A percentile compares a stretch with the other conserved stretches of the same genome.
Evolutionary conservation across 192 early-diverging fungal genomes (phyloP).

Genomic region (Backusella liffmaniae): DNA sequence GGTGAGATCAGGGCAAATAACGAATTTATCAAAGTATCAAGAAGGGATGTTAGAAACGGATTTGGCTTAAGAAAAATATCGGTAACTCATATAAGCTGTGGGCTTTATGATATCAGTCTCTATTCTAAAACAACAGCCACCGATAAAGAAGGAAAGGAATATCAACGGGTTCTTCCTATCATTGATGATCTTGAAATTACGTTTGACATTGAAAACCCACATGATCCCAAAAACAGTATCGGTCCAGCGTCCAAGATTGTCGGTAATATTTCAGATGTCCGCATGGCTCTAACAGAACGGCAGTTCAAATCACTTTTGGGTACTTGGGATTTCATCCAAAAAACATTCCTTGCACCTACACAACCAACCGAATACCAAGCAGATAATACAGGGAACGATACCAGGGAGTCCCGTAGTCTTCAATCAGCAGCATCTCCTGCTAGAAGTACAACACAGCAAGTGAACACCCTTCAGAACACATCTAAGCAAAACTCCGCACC

Average conservation of each 20-base stretch:
- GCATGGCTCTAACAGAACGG: slow-evolving; percentile 16
- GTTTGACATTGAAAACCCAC: slow-evolving; percentile 46
- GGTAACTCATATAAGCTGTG: slow-evolving; percentile 58
- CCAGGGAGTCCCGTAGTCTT: not conserved
- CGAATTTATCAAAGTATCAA: slow-evolving; percentile 42
- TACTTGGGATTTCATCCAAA: slow-evolving; percentile 8
- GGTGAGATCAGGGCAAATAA: slow-evolving; percentile 74
- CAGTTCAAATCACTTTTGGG: slow-evolving; percentile 19
- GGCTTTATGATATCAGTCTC: slow-evolving; percentile 52
- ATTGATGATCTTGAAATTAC: slow-evolving; percentile 70
- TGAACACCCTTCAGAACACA: not conserved
- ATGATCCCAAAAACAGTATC: slow-evolving; percentile 28
- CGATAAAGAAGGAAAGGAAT: not conserved
- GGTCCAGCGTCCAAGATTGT: slow-evolving; percentile 21
- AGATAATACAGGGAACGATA: not conserved
- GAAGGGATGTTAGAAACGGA: slow-evolving; percentile 11
- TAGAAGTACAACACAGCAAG: not conserved
- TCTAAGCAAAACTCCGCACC: not conserved
- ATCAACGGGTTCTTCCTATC: slow-evolving; percentile 45
- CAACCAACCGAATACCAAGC: not conserved
- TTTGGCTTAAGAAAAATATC: slow-evolving; percentile 30
- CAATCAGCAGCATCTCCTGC: not conserved
- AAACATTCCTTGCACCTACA: slow-evolving; percentile 4
- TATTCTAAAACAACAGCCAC: slow-evolving; percentile 38
- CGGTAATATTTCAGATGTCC: slow-evolving; percentile 24